Evolutionary conservation across 2,329 filamentous ascomycete genomes (phyloP), one percentile per base, ranked within the genome.

Genomic region (Trichoderma afroharzianum): DNA sequence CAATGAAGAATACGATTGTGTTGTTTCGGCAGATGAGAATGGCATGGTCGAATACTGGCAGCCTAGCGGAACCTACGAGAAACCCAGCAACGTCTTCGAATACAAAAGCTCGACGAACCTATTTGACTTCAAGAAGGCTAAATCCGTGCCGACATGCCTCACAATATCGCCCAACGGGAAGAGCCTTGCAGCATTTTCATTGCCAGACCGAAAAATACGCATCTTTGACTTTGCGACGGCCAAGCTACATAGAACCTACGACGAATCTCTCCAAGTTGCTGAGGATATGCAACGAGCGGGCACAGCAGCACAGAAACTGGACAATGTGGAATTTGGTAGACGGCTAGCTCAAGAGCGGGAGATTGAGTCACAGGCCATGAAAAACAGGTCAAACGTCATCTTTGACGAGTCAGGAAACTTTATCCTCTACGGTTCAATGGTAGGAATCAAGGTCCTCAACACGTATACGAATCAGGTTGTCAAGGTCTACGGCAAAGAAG

Each of bases 21-120:
- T 97, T 1, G 84, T 98, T 7, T 98, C 96, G 2, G 91, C 91
- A 0, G 97, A 99, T 75, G 91, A 95, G 75, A 89, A 89, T 68
- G 95, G 96, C 28, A 98, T 98, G 95, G 80, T 99, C 11, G 96
- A 99, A 81, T 99, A 99, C 82, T 99, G 96, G 96, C 88, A 89
- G 71, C 94, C 96, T 0, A 88, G 88, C 73, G 90, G 89, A 2
- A 90, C 85, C 50, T 98, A 94, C 80, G 94, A 97, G 77, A 98
- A 98, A 81, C 96, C 96, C 0, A 91, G 94, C 75, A 94, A 90
- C 67, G 94, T 99, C 21, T 99, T 97, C 79, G 88, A 93, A 75
- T 93, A 94, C 83, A 99, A 99, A 83, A 97, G 94, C 79, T 91
- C 93, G 1, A 99, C 96, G 3, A 96, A 93, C 77, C 86, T 99